A percentile compares a stretch with the other conserved stretches of the same genome.
Conservation (phyloP, 2,329 filamentous ascomycete species). For the Phyllosticta citriasiana region DNA sequence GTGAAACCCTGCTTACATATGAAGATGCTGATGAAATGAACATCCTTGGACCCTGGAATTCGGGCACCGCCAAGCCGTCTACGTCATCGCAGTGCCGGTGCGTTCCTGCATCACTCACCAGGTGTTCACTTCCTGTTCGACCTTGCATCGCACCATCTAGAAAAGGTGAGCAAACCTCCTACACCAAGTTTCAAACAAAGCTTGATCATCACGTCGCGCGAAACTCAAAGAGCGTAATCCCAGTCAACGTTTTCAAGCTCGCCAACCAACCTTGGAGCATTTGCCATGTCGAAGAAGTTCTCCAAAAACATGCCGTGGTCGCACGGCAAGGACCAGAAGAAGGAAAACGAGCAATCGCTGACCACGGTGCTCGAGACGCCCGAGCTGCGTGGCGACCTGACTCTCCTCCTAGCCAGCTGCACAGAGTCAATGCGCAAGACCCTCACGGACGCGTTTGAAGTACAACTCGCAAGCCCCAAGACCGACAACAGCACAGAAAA, state of each 20-base stretch:
- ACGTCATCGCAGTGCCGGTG: slow-evolving; percentile 4
- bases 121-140: background rate
- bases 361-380: slow-evolving; percentile 29
- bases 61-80: slow-evolving; percentile 3
- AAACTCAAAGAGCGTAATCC: background rate
- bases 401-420: slow-evolving; percentile 36
- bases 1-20: background rate
- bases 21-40: background rate
- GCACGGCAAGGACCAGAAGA: background rate
- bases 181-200: background rate
- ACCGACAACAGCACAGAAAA: slow-evolving; percentile 17
- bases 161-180: background rate
- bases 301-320: slow-evolving; percentile 7
- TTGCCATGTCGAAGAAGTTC: slow-evolving; percentile 4
- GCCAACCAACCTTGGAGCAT: background rate
- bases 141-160: slow-evolving; percentile 7
- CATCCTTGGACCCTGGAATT: slow-evolving; percentile 1
- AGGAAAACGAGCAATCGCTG: background rate
- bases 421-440: slow-evolving; percentile 35
- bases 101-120: background rate
- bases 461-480: slow-evolving; percentile 17
- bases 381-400: slow-evolving; percentile 34
- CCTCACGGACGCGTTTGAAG: slow-evolving; percentile 27
- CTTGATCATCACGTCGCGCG: background rate
- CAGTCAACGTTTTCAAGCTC: background rate